Evolutionary conservation across 768 basidiomycete genomes (phyloP).

Genomic region (Phylloporus arenicola): DNA sequence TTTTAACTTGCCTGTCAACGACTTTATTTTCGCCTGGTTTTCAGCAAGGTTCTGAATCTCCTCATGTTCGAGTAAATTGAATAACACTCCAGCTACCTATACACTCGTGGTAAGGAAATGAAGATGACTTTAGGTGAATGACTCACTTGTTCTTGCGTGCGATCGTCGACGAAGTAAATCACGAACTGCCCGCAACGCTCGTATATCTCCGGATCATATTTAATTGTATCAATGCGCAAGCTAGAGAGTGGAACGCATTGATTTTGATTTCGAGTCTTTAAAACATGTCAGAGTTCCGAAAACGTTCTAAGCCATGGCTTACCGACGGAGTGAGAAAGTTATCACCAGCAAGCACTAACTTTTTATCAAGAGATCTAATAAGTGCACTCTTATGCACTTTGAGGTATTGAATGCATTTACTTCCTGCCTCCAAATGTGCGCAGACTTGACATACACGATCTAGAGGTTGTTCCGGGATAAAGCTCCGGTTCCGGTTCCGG

Average conservation of each 20-base stretch:
- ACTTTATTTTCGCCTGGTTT: constrained; percentile 6
- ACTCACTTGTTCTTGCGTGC: background rate
- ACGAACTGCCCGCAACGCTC: background rate
- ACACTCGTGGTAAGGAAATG: background rate
- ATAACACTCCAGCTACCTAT: background rate
- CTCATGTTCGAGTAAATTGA: background rate
- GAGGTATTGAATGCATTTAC: background rate
- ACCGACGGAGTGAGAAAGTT: too few species aligned
- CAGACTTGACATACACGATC: background rate
- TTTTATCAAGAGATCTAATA: too few species aligned
- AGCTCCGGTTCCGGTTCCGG: background rate
- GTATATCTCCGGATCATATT: background rate
- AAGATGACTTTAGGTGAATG: background rate
- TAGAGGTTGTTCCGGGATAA: background rate
- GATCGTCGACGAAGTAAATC: background rate
- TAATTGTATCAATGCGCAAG: rapidly evolving
- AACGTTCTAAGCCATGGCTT: too few species aligned
- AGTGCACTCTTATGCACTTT: too few species aligned
- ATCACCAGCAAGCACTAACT: too few species aligned
- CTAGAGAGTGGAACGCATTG: background rate
- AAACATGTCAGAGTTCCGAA: background rate
- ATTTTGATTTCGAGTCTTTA: background rate
- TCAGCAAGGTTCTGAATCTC: background rate
- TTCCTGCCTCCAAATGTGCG: background rate
- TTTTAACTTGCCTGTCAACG: background rate